Conservation (phyloP, 352 stramenopile genomes). For the Phytophthora tentaculata region DNA sequence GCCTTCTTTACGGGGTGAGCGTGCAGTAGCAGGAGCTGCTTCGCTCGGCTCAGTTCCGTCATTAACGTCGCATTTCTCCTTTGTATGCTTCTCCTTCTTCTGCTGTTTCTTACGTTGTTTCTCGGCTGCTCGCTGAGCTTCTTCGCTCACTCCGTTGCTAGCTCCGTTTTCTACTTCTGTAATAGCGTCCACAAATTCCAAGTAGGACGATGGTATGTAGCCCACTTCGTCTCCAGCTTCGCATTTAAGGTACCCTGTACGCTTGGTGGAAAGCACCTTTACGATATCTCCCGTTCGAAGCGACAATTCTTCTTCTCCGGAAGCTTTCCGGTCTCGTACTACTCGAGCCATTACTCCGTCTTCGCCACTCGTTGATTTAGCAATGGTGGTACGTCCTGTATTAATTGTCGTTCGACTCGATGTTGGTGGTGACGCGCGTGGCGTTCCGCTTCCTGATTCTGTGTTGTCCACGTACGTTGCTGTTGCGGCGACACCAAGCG, state of each 20-base stretch:
- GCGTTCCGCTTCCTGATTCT: slow-evolving; percentile 31
- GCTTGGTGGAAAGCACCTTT: slow-evolving; percentile 77
- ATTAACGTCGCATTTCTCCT: slow-evolving; percentile 41
- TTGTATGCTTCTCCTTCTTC: slow-evolving; percentile 61
- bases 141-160: slow-evolving; percentile 21
- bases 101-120: slow-evolving; percentile 71
- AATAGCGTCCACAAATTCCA: slow-evolving; percentile 76
- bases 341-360: slow-evolving; percentile 56
- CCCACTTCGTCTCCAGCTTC: slow-evolving; percentile 72
- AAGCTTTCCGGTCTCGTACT: slow-evolving; percentile 77
- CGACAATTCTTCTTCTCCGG: slow-evolving; percentile 75
- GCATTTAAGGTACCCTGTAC: slow-evolving; percentile 85
- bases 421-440: slow-evolving; percentile 28
- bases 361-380: slow-evolving; percentile 22
- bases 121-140: slow-evolving; percentile 46
- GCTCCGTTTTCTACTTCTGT: slow-evolving; percentile 17
- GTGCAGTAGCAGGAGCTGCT: slow-evolving; percentile 15
- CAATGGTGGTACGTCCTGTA: slow-evolving; percentile 13
- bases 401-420: slow-evolving; percentile 31
- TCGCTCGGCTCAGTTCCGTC: slow-evolving; percentile 53
- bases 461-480: slow-evolving; percentile 70
- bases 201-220: slow-evolving; percentile 84
- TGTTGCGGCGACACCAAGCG: slow-evolving; percentile 30
- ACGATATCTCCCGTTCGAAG: slow-evolving; percentile 70
- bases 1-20: slow-evolving; percentile 53